A percentile compares a stretch with the other conserved stretches of the same genome.
phyloP scores from a whole-genome alignment of 768 basidiomycete genomes.

The Mycena kentingensis region DNA sequence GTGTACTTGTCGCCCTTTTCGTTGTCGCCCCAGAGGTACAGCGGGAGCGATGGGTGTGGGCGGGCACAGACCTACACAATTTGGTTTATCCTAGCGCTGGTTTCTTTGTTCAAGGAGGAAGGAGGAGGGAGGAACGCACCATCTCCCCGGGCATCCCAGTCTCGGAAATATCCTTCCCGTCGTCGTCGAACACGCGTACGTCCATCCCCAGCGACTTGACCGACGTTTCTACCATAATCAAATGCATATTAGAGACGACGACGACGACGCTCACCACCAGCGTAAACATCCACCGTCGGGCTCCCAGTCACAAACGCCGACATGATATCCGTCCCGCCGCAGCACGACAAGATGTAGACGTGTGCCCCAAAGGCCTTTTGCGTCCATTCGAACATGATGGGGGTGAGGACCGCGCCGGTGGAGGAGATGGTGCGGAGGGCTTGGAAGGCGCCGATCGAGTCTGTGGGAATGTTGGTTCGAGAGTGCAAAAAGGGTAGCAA shows the following conservation, averaged over 20 bases:
- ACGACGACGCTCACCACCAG: slow-evolving; percentile 38
- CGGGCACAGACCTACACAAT: slow-evolving; percentile 42
- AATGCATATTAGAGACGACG: background rate
- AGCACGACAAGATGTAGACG: slow-evolving; percentile 38
- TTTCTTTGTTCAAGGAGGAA: background rate
- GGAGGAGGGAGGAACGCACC: background rate
- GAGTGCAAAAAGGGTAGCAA: background rate
- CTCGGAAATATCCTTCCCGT: slow-evolving; percentile 35
- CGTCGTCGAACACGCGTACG: slow-evolving; percentile 40
- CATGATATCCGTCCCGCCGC: slow-evolving; percentile 53
- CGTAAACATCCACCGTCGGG: slow-evolving; percentile 38
- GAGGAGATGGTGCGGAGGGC: slow-evolving; percentile 38
- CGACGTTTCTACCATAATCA: slow-evolving; percentile 38
- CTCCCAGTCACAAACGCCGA: slow-evolving; percentile 42
- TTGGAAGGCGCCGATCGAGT: slow-evolving; percentile 38
- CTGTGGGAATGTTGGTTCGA: slow-evolving; percentile 21
- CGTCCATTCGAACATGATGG: slow-evolving; percentile 48
- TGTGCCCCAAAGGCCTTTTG: slow-evolving; percentile 41
- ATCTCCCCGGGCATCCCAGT: slow-evolving; percentile 19
- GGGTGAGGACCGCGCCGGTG: slow-evolving; percentile 49
- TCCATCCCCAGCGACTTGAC: slow-evolving; percentile 45
- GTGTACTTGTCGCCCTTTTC: slow-evolving; percentile 40
- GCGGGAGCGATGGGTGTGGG: slow-evolving; percentile 49
- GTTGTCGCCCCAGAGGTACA: slow-evolving; percentile 51
- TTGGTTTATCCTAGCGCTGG: too few relatives aligned